Conservation (phyloP, 345 rosid genomes). For the Psidium guajava region DNA sequence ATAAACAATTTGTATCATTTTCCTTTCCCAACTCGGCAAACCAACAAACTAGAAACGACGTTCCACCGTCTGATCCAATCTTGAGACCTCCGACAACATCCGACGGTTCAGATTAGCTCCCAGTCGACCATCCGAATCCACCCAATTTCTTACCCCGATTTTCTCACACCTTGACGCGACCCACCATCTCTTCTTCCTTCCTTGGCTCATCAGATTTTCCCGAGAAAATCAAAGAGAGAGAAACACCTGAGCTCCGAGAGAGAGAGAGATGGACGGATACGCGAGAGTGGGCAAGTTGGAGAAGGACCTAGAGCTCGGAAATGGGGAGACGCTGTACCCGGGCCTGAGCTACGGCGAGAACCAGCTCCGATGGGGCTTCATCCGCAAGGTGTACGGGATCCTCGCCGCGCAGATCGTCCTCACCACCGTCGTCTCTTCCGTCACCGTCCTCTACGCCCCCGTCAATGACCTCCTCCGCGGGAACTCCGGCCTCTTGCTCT, state of each 20-base stretch:
- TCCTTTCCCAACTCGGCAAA: background rate
- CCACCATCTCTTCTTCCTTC: background rate
- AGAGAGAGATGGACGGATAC: slow-evolving; percentile 41
- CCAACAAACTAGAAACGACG: background rate
- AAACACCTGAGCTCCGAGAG: background rate
- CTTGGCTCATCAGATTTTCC: background rate
- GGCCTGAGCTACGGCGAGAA: slow-evolving; percentile 78
- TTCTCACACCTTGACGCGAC: background rate
- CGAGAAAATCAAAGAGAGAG: background rate
- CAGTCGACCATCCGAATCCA: background rate
- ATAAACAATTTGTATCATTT: too few relatives aligned
- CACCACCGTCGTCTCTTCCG: slow-evolving; percentile 69
- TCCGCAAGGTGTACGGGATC: slow-evolving; percentile 87
- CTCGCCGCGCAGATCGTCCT: slow-evolving; percentile 71
- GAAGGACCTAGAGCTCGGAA: slow-evolving; percentile 43
- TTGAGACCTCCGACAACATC: background rate
- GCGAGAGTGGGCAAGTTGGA: slow-evolving; percentile 25
- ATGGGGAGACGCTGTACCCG: slow-evolving; percentile 65
- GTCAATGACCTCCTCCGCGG: slow-evolving; percentile 58
- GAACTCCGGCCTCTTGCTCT: slow-evolving; percentile 56
- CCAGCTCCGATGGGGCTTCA: slow-evolving; percentile 89
- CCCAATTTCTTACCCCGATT: background rate
- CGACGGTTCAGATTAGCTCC: background rate
- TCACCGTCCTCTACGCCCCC: slow-evolving; percentile 57
- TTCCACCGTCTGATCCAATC: background rate